phyloP scores from a whole-genome alignment of 2,329 filamentous ascomycete species.

The Onygenales sp. region DNA sequence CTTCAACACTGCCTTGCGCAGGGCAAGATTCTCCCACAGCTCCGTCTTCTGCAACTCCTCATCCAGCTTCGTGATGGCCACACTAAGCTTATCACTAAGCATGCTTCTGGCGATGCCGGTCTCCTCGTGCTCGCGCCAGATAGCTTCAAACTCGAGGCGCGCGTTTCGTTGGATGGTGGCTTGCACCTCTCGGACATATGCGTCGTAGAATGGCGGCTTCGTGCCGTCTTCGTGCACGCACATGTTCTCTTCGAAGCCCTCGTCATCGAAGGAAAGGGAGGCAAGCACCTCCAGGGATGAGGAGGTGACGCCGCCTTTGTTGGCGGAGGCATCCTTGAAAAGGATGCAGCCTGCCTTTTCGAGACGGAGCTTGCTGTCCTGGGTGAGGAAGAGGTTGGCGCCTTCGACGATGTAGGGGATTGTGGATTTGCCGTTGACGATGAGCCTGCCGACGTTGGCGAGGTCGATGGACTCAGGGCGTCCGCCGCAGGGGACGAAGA shows the following conservation, averaged over 20 bases:
- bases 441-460: slow-evolving; percentile 74
- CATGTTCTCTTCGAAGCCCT: slow-evolving; percentile 85
- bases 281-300: slow-evolving; percentile 94
- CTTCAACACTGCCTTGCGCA: slow-evolving; percentile 66
- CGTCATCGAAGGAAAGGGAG: slow-evolving; percentile 86
- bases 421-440: slow-evolving; percentile 74
- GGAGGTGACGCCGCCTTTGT: slow-evolving; percentile 97
- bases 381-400: slow-evolving; percentile 96
- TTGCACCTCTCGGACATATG: slow-evolving; percentile 88
- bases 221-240: slow-evolving; percentile 70
- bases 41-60: slow-evolving; percentile 92
- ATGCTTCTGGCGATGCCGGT: slow-evolving; percentile 72
- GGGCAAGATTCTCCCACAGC: slow-evolving; percentile 73
- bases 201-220: slow-evolving; percentile 81
- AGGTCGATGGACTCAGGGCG: slow-evolving; percentile 95
- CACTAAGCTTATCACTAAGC: slow-evolving; percentile 82
- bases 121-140: slow-evolving; percentile 87
- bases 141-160: slow-evolving; percentile 88
- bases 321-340: slow-evolving; percentile 96
- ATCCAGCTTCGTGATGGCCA: slow-evolving; percentile 91
- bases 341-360: slow-evolving; percentile 92
- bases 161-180: slow-evolving; percentile 86
- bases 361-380: slow-evolving; percentile 90
- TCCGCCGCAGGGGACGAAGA: slow-evolving; percentile 92
- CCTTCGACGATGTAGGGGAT: slow-evolving; percentile 97